Evolutionary conservation across 2,329 filamentous ascomycete genomes (phyloP), one percentile per base, ranked within the genome.

Genomic region (Dactylellina parvicollis): DNA sequence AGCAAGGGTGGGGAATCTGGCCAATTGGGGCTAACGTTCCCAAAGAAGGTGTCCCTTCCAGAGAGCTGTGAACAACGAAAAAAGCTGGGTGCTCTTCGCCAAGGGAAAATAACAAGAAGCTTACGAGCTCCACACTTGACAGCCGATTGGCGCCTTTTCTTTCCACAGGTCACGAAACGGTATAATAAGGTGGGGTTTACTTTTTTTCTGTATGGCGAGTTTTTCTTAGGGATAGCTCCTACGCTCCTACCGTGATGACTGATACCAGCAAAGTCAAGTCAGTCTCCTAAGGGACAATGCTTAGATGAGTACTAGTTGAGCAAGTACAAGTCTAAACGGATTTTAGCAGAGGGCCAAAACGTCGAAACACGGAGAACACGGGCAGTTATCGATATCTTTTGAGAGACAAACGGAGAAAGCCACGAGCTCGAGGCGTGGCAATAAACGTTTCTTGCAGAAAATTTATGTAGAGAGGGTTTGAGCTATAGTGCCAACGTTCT

Each of bases 331-430:
- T n/a, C n/a, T n/a, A n/a, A n/a, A n/a, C n/a, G n/a, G n/a, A n/a
- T n/a, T n/a, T n/a, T n/a, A n/a, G n/a, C n/a, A n/a, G n/a, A n/a
- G n/a, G n/a, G n/a, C n/a, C n/a, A n/a, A 50, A 50, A 50, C 46
- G 46, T 28, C 4, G 22, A 40, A 36, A 64, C 47, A 62, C 47
- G 47, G 47, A 64, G 22, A 50, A 32, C 20, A 40, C 59, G 59
- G 59, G 50, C 47, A 64, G 59, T 54, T 64, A 65, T 65, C 49
- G 60, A 55, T 65, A 47, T 38, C 7, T 24, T 24, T 22, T 54
- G 24, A 49, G 22, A 16, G 20, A 16, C 9, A 54, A 28, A 50
- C 20, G 8, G 7, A 49, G 24, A 18, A 64, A 54, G 34, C 47
- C 47, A 42, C 47, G 22, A 44, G 4, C 12, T 42, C 8, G 47